Evolutionary conservation across 2,329 filamentous ascomycete species (phyloP).

Genomic region (Albophoma yamanashiensis): DNA sequence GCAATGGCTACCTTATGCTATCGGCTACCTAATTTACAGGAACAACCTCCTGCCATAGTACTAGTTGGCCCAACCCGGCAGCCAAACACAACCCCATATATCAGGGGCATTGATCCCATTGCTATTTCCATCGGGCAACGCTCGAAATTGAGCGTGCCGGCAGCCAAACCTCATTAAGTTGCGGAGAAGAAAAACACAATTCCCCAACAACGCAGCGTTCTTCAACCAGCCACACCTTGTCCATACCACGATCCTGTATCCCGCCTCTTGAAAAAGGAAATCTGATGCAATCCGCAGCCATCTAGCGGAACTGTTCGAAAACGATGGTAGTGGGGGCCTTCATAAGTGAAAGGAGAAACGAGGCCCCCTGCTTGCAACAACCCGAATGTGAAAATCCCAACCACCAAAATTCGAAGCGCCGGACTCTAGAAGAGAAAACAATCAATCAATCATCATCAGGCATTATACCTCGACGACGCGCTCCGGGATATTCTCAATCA

Average conservation of each 20-base stretch:
- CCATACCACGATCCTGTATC: not conserved
- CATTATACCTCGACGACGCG: slow-evolving; percentile 16
- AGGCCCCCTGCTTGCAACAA: not conserved
- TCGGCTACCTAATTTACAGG: not conserved
- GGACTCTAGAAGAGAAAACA: slow-evolving; percentile 7
- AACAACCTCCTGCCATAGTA: not conserved
- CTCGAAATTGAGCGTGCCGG: not conserved
- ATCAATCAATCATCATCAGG: slow-evolving; percentile 9
- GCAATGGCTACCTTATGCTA: not conserved
- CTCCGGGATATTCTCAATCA: slow-evolving; percentile 13
- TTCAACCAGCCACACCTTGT: not conserved
- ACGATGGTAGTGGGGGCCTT: not conserved
- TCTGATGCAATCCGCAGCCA: not conserved
- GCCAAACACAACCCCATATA: not conserved
- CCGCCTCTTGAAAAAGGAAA: not conserved
- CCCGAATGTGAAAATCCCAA: not conserved
- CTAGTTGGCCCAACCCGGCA: not conserved
- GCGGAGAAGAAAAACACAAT: not conserved
- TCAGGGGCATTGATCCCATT: not conserved
- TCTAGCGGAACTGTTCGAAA: not conserved
- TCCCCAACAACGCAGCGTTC: not conserved
- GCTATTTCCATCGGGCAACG: not conserved
- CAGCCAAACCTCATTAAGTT: not conserved
- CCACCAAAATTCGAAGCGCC: slow-evolving; percentile 3
- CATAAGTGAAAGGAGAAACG: too few species aligned